Percentiles rank a stretch among this genome's conserved stretches.
These are phyloP conservation scores for Herpetomonas muscarum DNA, from an alignment of 208 protist genomes.

Conservation along the genomic window DNA sequence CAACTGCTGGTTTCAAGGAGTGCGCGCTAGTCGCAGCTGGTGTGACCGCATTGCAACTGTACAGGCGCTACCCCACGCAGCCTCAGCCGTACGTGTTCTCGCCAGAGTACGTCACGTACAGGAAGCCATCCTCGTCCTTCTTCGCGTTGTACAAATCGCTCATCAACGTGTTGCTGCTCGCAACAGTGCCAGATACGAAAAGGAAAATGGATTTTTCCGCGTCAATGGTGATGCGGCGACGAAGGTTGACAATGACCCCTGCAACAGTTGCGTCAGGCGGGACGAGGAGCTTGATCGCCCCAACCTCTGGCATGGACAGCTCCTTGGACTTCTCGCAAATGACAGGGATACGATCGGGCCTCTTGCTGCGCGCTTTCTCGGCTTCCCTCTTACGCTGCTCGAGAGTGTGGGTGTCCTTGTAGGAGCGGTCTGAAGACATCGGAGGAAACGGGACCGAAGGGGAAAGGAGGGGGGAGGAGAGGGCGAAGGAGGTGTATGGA, in stretches of 20 bases:
- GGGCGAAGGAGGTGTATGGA: too few species aligned
- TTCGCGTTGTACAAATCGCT: conserved; percentile 75
- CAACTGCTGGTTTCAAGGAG: too few species aligned
- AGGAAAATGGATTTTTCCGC: conserved; percentile 93
- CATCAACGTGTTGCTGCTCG: conserved; percentile 67
- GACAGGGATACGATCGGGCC: conserved; percentile 84
- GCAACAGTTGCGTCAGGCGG: conserved; percentile 88
- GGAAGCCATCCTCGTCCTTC: conserved; percentile 87
- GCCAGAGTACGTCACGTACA: conserved; percentile 66
- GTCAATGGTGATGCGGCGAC: conserved; percentile 89
- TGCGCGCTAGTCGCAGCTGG: too few species aligned
- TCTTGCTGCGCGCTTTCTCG: conserved; percentile 52
- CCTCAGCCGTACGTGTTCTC: conserved; percentile 25
- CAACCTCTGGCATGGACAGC: conserved; percentile 84
- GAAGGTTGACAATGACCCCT: conserved; percentile 92
- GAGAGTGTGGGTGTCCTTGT: conserved; percentile 65
- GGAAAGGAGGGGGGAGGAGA: neutral
- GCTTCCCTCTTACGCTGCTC: conserved; percentile 67
- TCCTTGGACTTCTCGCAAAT: conserved; percentile 92
- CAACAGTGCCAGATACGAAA: conserved; percentile 90
- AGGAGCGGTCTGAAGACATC: conserved; percentile 10
- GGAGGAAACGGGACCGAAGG: neutral
- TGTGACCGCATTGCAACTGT: too few species aligned
- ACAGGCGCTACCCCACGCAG: neutral
- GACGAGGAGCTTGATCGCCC: conserved; percentile 92